Percentiles rank a stretch among this genome's conserved stretches.
phyloP scores from a whole-genome alignment of 2,329 filamentous ascomycete species.

The Beauveria brongniartii region DNA sequence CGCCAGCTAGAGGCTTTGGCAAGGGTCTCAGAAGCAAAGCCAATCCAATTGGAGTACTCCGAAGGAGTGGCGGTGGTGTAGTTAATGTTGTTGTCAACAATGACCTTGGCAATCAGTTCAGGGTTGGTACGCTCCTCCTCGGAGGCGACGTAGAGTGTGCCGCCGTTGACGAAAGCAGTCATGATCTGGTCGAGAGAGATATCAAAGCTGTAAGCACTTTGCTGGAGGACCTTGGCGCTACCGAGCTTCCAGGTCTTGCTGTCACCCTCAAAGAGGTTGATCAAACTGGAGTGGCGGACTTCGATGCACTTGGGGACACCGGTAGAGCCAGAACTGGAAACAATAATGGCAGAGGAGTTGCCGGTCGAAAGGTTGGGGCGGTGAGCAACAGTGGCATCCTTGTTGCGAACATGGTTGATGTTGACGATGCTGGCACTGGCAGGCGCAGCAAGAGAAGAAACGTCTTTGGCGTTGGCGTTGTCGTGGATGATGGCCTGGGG shows the following conservation, averaged over 20 bases:
- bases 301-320: constrained; percentile 34
- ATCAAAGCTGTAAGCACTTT: constrained; percentile 33
- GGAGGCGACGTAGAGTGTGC: constrained; percentile 27
- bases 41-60: constrained; percentile 28
- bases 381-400: neutral
- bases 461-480: constrained; percentile 10
- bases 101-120: constrained; percentile 25
- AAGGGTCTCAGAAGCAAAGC: constrained; percentile 13
- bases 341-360: constrained; percentile 18
- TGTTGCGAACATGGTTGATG: neutral
- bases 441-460: constrained; percentile 6
- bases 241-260: constrained; percentile 14
- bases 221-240: constrained; percentile 26
- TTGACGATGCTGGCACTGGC: constrained; percentile 5
- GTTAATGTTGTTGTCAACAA: constrained; percentile 27
- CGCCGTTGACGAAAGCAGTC: constrained; percentile 27
- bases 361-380: constrained; percentile 10
- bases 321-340: constrained; percentile 27
- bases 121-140: constrained; percentile 26
- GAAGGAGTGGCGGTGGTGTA: constrained; percentile 32
- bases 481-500: constrained; percentile 19
- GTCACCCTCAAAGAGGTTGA: constrained; percentile 21
- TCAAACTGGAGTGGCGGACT: constrained; percentile 22
- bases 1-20: constrained; percentile 15
- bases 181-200: constrained; percentile 31